Percentiles rank a stretch among this genome's conserved stretches.
Evolutionary conservation across 2,329 filamentous ascomycete species (phyloP).

Genomic region (Talaromyces sp.): DNA sequence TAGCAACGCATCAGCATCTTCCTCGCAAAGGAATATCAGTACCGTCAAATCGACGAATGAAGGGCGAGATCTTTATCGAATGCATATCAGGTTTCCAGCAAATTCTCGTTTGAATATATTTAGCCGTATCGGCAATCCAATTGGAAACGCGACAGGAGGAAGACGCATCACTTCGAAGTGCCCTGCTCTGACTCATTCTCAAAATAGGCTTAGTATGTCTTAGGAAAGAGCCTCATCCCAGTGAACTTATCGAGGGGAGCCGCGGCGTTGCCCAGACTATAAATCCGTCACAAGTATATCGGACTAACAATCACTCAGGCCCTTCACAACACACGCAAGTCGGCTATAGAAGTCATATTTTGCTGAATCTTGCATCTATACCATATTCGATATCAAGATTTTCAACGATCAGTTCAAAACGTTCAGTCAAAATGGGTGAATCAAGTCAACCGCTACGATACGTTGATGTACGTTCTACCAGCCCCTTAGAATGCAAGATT

Average conservation of each 20-base stretch:
- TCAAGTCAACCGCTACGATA: constrained; percentile 44
- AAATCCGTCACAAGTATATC: background rate
- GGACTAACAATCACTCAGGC: background rate
- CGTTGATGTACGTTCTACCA: constrained; percentile 46
- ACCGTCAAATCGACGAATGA: background rate
- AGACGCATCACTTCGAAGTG: background rate
- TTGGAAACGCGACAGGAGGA: background rate
- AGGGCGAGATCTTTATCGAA: background rate
- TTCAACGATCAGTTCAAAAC: constrained; percentile 16
- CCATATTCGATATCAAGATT: constrained; percentile 1
- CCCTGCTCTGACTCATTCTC: background rate
- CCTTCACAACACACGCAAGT: background rate
- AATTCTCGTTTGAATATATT: background rate
- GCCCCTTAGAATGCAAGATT: background rate
- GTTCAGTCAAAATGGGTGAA: constrained; percentile 38
- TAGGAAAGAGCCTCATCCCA: background rate
- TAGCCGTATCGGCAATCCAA: background rate
- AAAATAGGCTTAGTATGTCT: background rate
- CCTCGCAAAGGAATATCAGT: background rate
- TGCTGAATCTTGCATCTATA: background rate
- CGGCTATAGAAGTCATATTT: background rate
- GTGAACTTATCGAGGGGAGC: background rate
- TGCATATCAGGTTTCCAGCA: background rate
- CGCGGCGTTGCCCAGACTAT: background rate
- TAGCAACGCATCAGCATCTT: background rate